Evolutionary conservation across 2,329 filamentous ascomycete genomes (phyloP), one percentile per base, ranked within the genome.

Genomic region (Alternaria consortialis): DNA sequence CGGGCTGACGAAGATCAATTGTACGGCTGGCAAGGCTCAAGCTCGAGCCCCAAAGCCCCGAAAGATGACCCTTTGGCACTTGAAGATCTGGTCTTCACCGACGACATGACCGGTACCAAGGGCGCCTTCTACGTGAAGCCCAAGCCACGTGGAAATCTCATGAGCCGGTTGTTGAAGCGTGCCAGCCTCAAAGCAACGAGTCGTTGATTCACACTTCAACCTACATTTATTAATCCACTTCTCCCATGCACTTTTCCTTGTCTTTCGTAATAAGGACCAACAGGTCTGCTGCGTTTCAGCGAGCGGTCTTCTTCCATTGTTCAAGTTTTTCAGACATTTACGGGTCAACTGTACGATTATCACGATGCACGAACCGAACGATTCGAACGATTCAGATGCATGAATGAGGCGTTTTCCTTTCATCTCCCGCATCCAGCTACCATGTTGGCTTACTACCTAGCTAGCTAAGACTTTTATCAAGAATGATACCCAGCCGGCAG

Each of bases 1-100:
- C 89, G 93, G 42, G 89, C 90, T 5, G 84, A 89, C 64, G 91
- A 94, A 63, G 87, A 90, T 11, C 84, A 89, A 62, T 84, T 92
- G 15, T 92, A 93, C 70, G 88, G 88, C 42, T 91, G 89, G 88
- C 87, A 90, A 71, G 81, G 54, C 40, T 43, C 61, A 15, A 40
- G 31, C 31, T 43, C 67, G 1, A 66, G 52, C 7, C 67, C 67
- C 36, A 69, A 67, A 56, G 56, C 53, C 36, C 48, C 55, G 25
- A 76, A 81, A 66, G 78, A 84, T 65, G 83, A 88, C 62, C 84
- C 86, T 2, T 76, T 88, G 34, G 83, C 84, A n/a, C 75, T 88
- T 17, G 84, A 85, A 39, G 82, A 84, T 43, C 77, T 89, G 20
- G 80, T 83, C 2, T 72, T 81, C 9, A 80, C 82, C 17, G 80